Base-by-base conservation (phyloP, 2,329 filamentous ascomycete species). In the Triangularia setosa region DNA sequence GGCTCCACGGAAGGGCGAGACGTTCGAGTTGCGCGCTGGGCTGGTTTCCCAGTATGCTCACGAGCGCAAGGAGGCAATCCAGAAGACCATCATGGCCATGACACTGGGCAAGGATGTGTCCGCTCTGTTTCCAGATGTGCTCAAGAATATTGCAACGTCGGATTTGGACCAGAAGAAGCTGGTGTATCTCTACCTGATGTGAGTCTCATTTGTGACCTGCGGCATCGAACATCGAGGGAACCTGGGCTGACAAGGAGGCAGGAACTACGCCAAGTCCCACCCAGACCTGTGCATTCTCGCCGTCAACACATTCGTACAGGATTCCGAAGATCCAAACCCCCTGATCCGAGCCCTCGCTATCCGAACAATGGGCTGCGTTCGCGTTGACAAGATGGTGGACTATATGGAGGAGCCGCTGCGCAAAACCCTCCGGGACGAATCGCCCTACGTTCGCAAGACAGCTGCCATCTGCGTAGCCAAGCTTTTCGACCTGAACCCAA, bases 71-170 rank as follows among this genome's bases (percentile, higher is more conserved):
- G 95, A 99, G 82, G 91, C 95, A 24, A 99, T 99, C 72, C 95
- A 99, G 77, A 98, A 97, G 84, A 99, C 95, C 69, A 99, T 99
- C 81, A 98, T 98, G 93, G 93, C 95, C 76, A 99, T 99, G 95
- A 99, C 95, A 1, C 79, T 99, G 72, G 95, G 95, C 77, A 99
- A 99, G 79, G 95, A 99, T 80, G 95, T 99, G 65, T 99, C 95
- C 61, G 91, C 93, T 63, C 82, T 99, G 69, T 99, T 99, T 76
- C 95, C 95, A 1, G 95, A 99, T 75, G 95, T 99, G 33, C 83
- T 99, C 69, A 99, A 99, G 85, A 99, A 99, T 75, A 99, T 99
- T 78, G 95, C 95, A 64, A 99, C 95, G 1, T 83, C 80, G 55
- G 95, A 99, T 74, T 81, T 99, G 68, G 95, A 99, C 77, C 95